phyloP scores from a whole-genome alignment of 202 grass and related monocot species.

The Brachypodium distachyon region DNA sequence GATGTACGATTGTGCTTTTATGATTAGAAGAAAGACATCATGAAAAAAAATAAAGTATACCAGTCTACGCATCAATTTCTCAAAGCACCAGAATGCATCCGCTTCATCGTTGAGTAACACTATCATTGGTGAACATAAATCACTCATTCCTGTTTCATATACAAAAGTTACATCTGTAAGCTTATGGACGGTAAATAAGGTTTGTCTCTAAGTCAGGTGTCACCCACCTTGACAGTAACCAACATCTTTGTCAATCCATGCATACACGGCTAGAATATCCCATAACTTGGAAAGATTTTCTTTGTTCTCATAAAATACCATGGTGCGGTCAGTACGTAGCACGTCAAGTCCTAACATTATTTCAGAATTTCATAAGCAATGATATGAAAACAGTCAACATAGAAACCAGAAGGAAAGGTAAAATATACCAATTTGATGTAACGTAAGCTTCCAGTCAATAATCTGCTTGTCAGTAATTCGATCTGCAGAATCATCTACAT shows the following conservation, averaged over 20 bases:
- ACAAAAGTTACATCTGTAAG: slow-evolving; percentile 17
- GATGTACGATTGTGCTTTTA: neutral
- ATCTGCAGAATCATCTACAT: slow-evolving; percentile 29
- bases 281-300: slow-evolving; percentile 98
- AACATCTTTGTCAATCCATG: slow-evolving; percentile 99
- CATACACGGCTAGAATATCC: slow-evolving; percentile 96
- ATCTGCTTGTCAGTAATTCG: slow-evolving; percentile 66
- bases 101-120: slow-evolving; percentile 91
- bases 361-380: slow-evolving; percentile 6
- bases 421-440: slow-evolving; percentile 90
- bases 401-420: slow-evolving; percentile 11
- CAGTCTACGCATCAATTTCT: slow-evolving; percentile 98
- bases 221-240: slow-evolving; percentile 94
- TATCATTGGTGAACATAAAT: slow-evolving; percentile 99
- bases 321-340: slow-evolving; percentile 78
- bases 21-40: neutral
- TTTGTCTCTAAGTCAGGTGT: slow-evolving; percentile 3
- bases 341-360: slow-evolving; percentile 77
- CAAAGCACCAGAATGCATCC: slow-evolving; percentile 98
- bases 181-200: slow-evolving; percentile 1
- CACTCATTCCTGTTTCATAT: slow-evolving; percentile 79
- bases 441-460: slow-evolving; percentile 96
- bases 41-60: slow-evolving; percentile 37
- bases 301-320: slow-evolving; percentile 96
- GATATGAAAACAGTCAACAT: neutral